Evolutionary conservation across 257 asterid genomes (phyloP).

Genomic region (Fraxinus americana): DNA sequence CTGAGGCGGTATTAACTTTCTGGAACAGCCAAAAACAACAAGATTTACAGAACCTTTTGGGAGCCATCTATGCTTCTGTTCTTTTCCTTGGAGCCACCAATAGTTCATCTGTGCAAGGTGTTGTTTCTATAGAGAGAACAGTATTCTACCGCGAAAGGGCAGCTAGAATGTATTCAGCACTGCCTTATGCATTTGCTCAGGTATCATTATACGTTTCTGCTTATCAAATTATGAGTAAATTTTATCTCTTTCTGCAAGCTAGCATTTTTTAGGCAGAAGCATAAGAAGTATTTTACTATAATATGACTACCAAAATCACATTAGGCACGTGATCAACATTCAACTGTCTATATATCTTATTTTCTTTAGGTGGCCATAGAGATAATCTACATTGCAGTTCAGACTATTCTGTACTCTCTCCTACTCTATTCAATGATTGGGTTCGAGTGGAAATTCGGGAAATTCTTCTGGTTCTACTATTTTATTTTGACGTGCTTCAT

Average conservation of each 20-base stretch:
- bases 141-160: slow-evolving; percentile 46
- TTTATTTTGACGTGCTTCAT: slow-evolving; percentile 46
- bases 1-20: not conserved
- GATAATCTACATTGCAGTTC: slow-evolving; percentile 42
- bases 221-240: not conserved
- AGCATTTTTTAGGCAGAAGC: not conserved
- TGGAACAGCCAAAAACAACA: slow-evolving; percentile 35
- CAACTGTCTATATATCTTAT: not conserved
- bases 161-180: slow-evolving; percentile 45
- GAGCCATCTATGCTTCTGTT: slow-evolving; percentile 41
- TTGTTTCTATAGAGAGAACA: slow-evolving; percentile 40
- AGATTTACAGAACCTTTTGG: slow-evolving; percentile 44
- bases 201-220: slow-evolving; percentile 18
- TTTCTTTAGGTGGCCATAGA: slow-evolving; percentile 54
- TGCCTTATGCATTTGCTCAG: slow-evolving; percentile 50
- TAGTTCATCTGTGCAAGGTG: slow-evolving; percentile 28
- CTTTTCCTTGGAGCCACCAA: slow-evolving; percentile 39
- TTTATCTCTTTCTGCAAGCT: not conserved
- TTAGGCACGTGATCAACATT: not conserved
- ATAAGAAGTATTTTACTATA: not conserved
- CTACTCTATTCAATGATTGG: slow-evolving; percentile 60
- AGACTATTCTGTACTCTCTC: slow-evolving; percentile 38
- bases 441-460: slow-evolving; percentile 44
- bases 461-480: slow-evolving; percentile 52
- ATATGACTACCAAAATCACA: too few species aligned